Conservation (phyloP, 768 basidiomycete species). For the Russula dissimulans region DNA sequence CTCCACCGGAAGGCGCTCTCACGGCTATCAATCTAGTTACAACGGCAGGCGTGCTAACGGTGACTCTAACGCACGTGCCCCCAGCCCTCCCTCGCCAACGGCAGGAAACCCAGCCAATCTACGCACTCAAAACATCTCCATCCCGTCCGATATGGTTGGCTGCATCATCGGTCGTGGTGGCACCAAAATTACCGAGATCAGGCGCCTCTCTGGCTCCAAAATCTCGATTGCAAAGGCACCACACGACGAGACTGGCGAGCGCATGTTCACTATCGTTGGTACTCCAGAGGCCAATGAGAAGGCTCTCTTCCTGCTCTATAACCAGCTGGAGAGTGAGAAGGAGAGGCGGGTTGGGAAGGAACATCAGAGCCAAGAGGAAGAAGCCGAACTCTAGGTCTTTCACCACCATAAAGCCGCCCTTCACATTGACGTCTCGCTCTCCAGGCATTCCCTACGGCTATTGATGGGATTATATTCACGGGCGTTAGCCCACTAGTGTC, state of each 20-base stretch:
- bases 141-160: conserved; percentile 98
- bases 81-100: conserved; percentile 46
- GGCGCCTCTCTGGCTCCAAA: conserved; percentile 93
- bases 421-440: conserved; percentile 11
- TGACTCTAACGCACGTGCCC: conserved; percentile 40
- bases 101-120: conserved; percentile 53
- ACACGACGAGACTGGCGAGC: conserved; percentile 98
- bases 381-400: conserved; percentile 21
- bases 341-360: conserved; percentile 85
- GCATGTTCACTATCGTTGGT: conserved; percentile 99
- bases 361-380: conserved; percentile 57
- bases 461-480: conserved; percentile 21
- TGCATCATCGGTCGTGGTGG: conserved; percentile 95
- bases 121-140: conserved; percentile 98
- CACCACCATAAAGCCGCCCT: neutral
- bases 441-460: conserved; percentile 9
- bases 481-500: conserved; percentile 19
- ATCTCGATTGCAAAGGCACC: conserved; percentile 98
- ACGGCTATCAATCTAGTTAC: conserved; percentile 42
- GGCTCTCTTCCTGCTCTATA: conserved; percentile 93
- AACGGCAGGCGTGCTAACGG: conserved; percentile 52
- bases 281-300: conserved; percentile 96
- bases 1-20: conserved; percentile 39
- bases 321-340: conserved; percentile 94
- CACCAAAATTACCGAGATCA: conserved; percentile 98